Conservation (phyloP, 2,329 filamentous ascomycete genomes). For the Hymenoscyphus infarciens region DNA sequence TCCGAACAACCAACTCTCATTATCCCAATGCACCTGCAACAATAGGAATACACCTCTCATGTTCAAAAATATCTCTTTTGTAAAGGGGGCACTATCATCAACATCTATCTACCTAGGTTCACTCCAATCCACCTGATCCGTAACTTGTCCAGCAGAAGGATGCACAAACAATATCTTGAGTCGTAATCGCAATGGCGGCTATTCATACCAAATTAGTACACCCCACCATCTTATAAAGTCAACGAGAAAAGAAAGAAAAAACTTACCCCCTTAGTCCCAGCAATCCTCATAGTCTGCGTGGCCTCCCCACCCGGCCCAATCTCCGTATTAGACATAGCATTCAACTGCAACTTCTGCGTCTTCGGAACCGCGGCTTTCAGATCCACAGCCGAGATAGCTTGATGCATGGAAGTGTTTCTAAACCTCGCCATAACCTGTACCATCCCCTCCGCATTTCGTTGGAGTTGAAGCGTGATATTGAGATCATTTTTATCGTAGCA, state of each 20-base stretch:
- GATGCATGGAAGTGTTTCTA: slow-evolving; percentile 67
- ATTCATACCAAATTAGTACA: slow-evolving; percentile 4
- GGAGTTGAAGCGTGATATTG: slow-evolving; percentile 74
- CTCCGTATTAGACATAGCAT: slow-evolving; percentile 80
- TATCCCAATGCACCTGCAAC: too few relatives aligned
- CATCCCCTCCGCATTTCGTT: slow-evolving; percentile 73
- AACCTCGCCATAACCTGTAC: slow-evolving; percentile 84
- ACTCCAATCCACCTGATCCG: slow-evolving; percentile 96
- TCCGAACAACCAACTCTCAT: too few relatives aligned
- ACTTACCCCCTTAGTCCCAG: slow-evolving; percentile 84
- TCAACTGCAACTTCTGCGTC: slow-evolving; percentile 87
- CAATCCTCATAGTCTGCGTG: slow-evolving; percentile 85
- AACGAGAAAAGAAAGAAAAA: slow-evolving; percentile 8
- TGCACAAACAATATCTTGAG: slow-evolving; percentile 79
- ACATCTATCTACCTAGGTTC: slow-evolving; percentile 52
- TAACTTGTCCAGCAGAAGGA: slow-evolving; percentile 65
- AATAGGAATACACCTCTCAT: too few relatives aligned
- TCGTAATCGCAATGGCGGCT: slow-evolving; percentile 79
- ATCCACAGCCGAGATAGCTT: slow-evolving; percentile 68
- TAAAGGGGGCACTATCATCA: too few relatives aligned
- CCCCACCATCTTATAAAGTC: too few relatives aligned
- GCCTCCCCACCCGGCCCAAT: slow-evolving; percentile 76
- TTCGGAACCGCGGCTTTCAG: slow-evolving; percentile 95
- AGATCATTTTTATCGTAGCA: slow-evolving; percentile 88
- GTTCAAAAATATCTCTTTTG: too few relatives aligned